Evolutionary conservation across 140 eudicot genomes (phyloP).

Genomic region (Erigeron philadelphicus): DNA sequence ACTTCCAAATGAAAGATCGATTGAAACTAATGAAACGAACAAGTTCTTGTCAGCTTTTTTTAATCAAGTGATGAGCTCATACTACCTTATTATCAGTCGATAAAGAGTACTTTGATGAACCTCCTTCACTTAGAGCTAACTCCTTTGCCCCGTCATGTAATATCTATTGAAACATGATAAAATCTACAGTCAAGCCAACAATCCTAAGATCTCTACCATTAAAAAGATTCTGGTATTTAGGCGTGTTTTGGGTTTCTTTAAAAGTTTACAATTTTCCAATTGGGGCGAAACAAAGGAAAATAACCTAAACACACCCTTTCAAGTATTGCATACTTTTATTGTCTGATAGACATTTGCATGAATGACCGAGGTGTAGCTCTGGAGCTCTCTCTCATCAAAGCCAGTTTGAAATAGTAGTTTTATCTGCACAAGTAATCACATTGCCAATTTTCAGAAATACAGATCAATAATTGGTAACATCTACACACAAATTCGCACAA

Average conservation of each 20-base stretch:
- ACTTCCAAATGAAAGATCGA: slow-evolving; percentile 7
- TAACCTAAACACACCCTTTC: slow-evolving; percentile 71
- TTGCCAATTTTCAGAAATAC: slow-evolving; percentile 6
- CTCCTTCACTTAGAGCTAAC: slow-evolving; percentile 62
- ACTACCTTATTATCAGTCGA: slow-evolving; percentile 68
- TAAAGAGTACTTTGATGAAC: slow-evolving; percentile 60
- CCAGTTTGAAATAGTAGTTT: slow-evolving; percentile 92
- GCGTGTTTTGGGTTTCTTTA: slow-evolving; percentile 8
- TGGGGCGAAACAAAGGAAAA: slow-evolving; percentile 33
- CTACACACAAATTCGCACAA: background rate
- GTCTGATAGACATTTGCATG: slow-evolving; percentile 96
- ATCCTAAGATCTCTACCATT: slow-evolving; percentile 11
- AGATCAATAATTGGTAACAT: background rate
- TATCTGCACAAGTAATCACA: slow-evolving; percentile 48
- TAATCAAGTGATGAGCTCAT: slow-evolving; percentile 9
- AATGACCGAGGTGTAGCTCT: slow-evolving; percentile 79
- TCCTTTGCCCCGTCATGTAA: slow-evolving; percentile 86
- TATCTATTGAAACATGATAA: slow-evolving; percentile 41
- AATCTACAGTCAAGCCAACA: slow-evolving; percentile 11
- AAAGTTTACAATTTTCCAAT: slow-evolving; percentile 14
- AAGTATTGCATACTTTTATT: slow-evolving; percentile 87
- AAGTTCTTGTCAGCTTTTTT: slow-evolving; percentile 11
- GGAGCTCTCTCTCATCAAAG: slow-evolving; percentile 84
- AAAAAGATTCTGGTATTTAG: slow-evolving; percentile 7
- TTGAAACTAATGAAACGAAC: background rate